A percentile compares a stretch with the other conserved stretches of the same genome.
These are phyloP conservation scores for Colletotrichum falcatum DNA, from an alignment of 2,329 filamentous ascomycete genomes.

Conservation along the genomic window DNA sequence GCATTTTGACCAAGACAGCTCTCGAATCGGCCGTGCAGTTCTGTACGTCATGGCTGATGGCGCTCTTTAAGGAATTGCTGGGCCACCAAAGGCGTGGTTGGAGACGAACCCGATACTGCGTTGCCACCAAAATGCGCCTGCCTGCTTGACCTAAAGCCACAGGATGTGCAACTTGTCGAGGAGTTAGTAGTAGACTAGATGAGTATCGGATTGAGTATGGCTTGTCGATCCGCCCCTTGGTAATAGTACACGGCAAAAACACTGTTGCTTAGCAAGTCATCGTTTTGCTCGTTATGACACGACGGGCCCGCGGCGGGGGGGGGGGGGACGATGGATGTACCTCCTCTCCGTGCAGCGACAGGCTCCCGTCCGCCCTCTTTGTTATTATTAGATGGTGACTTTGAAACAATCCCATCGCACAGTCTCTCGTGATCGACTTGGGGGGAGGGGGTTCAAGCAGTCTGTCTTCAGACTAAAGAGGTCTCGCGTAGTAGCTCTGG, in stretches of 20 bases:
- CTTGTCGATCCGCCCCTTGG: not conserved
- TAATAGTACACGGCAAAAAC: not conserved
- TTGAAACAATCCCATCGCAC: not conserved
- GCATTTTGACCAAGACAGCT: not conserved
- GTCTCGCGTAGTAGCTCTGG: conserved; percentile 8
- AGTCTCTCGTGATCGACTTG: not conserved
- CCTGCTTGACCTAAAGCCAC: not conserved
- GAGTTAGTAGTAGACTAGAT: not conserved
- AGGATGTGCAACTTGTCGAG: not conserved
- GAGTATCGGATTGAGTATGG: not conserved
- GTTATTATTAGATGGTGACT: not conserved
- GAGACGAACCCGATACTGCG: not conserved
- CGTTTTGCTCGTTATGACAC: not conserved
- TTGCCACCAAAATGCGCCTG: not conserved
- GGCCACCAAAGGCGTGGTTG: not conserved
- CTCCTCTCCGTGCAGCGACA: not conserved
- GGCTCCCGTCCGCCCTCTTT: not conserved
- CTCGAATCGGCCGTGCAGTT: not conserved
- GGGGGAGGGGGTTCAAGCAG: not conserved
- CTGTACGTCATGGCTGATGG: not conserved
- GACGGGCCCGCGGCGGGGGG: too few species aligned
- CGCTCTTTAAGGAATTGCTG: not conserved
- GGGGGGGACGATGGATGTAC: not conserved
- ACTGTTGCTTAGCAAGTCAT: not conserved
- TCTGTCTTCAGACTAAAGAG: not conserved